Conservation (phyloP, 148 eudicot genomes). For the Polygonum aviculare region DNA sequence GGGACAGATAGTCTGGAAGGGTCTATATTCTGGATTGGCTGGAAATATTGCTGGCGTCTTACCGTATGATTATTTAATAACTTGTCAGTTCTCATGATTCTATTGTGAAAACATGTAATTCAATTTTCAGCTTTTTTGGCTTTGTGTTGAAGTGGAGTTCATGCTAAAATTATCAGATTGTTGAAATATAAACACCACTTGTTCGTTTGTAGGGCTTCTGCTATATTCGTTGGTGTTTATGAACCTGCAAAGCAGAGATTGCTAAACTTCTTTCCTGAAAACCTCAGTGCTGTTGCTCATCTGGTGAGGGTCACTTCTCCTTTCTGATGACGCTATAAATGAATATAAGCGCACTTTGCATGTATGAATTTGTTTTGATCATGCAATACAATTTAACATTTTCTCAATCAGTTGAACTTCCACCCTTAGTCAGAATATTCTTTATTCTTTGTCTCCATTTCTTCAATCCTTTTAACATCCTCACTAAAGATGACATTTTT, state of each 20-base stretch:
- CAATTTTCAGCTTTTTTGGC: not conserved
- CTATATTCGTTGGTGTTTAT: constrained; percentile 87
- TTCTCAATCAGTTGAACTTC: not conserved
- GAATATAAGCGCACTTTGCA: not conserved
- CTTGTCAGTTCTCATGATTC: not conserved
- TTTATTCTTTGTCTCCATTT: not conserved
- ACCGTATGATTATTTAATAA: constrained; percentile 49
- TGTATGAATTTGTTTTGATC: not conserved
- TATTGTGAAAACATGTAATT: not conserved
- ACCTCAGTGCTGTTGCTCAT: constrained; percentile 87
- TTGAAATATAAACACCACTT: not conserved
- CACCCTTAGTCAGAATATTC: not conserved
- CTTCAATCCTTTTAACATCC: not conserved
- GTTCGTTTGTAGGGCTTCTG: constrained; percentile 67
- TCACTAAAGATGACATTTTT: not conserved
- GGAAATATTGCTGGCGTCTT: constrained; percentile 94
- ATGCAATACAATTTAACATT: not conserved
- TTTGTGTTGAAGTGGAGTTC: not conserved
- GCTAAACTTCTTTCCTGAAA: constrained; percentile 67
- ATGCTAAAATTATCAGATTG: not conserved
- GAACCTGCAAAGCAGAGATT: constrained; percentile 87
- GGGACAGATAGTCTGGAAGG: constrained; percentile 70
- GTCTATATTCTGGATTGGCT: constrained; percentile 92
- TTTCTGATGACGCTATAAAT: not conserved
- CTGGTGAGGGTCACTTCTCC: constrained; percentile 45